Base-by-base conservation (phyloP, 768 basidiomycete genomes). In the Phallus indusiatus region DNA sequence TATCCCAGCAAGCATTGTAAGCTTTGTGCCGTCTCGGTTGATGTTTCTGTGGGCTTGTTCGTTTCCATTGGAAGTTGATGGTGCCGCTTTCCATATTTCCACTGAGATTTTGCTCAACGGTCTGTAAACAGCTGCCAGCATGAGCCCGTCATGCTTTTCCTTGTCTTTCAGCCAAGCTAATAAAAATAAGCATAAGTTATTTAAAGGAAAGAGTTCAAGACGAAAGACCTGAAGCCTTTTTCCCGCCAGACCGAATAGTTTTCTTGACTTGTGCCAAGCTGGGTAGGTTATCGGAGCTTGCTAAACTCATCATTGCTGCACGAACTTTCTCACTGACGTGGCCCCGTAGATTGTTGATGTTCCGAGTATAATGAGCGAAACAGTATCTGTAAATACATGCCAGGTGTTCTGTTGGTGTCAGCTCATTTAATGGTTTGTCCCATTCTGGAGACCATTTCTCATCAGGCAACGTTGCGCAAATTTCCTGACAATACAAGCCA, bases 21-120 rank as follows among this genome's bases (percentile, higher is more conserved):
- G 61, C 42, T 63, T 61, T 16, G 58, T 46, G 22, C 69, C 68
- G 42, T 70, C 69, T 2, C 63, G 63, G 22, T 68, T 62, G 24
- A 67, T 60, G 55, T 65, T 65, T 6, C 63, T 57, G 54, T 71
- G 70, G 64, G 65, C 55, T 46, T 69, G 64, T 36, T 70, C 69
- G 52, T 63, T 62, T 20, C 64, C 59, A 50, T 65, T 71, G 60
- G 65, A 64, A 12, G 61, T 69, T 0, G 62, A 54, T 1, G 65
- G 67, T 8, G 57, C 61, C 0, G 70, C 67, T 48, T 63, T 63
- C 70, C 70, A 71, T 8, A 68, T 56, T 20, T 66, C 59, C n/a
- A 62, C 61, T 1, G 67, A 69, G 20, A 69, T 71, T 18, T 67
- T 59, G 50, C 69, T 71, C 9, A 11, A 11, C 0, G 67, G 69